Evolutionary conservation across 2,329 filamentous ascomycete species (phyloP), one percentile per base, ranked within the genome.

Genomic region (Zymoseptoria crescenta): DNA sequence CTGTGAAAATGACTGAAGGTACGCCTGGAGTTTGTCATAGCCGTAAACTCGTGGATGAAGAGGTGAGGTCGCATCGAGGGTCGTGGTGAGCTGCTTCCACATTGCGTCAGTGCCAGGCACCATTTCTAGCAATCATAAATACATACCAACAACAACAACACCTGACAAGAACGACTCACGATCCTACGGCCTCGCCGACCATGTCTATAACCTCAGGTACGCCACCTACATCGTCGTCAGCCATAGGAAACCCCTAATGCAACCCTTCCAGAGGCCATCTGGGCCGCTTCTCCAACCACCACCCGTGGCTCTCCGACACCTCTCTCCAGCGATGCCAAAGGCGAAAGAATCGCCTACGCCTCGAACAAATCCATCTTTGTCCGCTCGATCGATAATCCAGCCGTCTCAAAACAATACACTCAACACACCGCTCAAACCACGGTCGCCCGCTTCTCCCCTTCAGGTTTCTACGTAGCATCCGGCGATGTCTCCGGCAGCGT

Each of bases 281-380:
- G 95, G 75, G 94, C 92, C 52, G 88, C 94, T 29, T 84, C 87
- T 64, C 94, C 94, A 56, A 85, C 84, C 58, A 96, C 93, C 28
- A 85, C 84, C 58, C 85, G 94, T 66, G 93, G 92, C 60, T 87
- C 92, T 73, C 88, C 93, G 60, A 96, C 93, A 10, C 90, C 90
- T 71, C 86, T 99, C 54, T 95, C 91, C 45, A 83, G 86, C 50
- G 93, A 97, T 74, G 77, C 87, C 63, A 96, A 96, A 75, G 93
- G 94, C 65, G 88, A 96, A 77, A 85, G 90, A 65, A 87, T 99
- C 76, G 88, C 91, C 60, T 99, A 99, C 75, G 91, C 93, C 62
- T 93, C 91, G 56, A 92, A 91, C 71, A 97, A 97, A 80, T 97
- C 93, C 62, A 87, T 99, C 76, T 97, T 96, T 77, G 81, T 99